A percentile compares a stretch with the other conserved stretches of the same genome.
phyloP scores from a whole-genome alignment of 495 filamentous ascomycete genomes.

The Hypoxylon lenormandii region DNA sequence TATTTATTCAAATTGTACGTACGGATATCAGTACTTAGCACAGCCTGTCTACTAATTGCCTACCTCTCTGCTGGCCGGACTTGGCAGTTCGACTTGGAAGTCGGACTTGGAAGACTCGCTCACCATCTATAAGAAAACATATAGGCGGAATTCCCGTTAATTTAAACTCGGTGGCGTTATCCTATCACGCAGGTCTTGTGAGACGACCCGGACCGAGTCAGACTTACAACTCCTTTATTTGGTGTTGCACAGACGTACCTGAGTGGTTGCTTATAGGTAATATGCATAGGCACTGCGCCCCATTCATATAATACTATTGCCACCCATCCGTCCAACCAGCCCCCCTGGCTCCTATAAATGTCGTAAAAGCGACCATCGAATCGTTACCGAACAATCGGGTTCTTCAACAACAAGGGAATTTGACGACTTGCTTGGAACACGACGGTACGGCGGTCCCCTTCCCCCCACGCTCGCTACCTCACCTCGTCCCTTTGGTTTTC shows the following conservation, averaged over 20 bases:
- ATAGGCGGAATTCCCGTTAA: slow-evolving; percentile 8
- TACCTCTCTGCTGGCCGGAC: slow-evolving; percentile 28
- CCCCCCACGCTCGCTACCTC: slow-evolving; percentile 2
- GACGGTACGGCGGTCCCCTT: slow-evolving; percentile 2
- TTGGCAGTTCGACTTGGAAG: slow-evolving; percentile 8
- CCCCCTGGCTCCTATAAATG: slow-evolving; percentile 27
- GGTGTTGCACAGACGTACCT: slow-evolving; percentile 25
- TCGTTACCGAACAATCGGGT: slow-evolving; percentile 43
- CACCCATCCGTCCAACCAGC: not conserved
- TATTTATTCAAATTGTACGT: slow-evolving; percentile 6
- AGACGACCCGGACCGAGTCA: slow-evolving; percentile 18
- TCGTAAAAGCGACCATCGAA: slow-evolving; percentile 30
- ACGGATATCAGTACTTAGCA: slow-evolving; percentile 41
- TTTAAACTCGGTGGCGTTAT: slow-evolving; percentile 6
- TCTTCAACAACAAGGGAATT: slow-evolving; percentile 3
- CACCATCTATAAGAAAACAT: slow-evolving; percentile 6
- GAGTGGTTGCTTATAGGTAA: slow-evolving; percentile 24
- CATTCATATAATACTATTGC: slow-evolving; percentile 35
- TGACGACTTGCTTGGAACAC: no score
- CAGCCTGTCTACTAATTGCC: slow-evolving; percentile 25
- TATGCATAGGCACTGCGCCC: slow-evolving; percentile 32
- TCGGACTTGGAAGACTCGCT: slow-evolving; percentile 1
- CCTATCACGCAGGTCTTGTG: slow-evolving; percentile 13
- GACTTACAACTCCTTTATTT: slow-evolving; percentile 19
- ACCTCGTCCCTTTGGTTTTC: not conserved